Evolutionary conservation across 2,329 filamentous ascomycete genomes (phyloP), one percentile per base, ranked within the genome.

Genomic region (Rhinocladiella mackenziei): DNA sequence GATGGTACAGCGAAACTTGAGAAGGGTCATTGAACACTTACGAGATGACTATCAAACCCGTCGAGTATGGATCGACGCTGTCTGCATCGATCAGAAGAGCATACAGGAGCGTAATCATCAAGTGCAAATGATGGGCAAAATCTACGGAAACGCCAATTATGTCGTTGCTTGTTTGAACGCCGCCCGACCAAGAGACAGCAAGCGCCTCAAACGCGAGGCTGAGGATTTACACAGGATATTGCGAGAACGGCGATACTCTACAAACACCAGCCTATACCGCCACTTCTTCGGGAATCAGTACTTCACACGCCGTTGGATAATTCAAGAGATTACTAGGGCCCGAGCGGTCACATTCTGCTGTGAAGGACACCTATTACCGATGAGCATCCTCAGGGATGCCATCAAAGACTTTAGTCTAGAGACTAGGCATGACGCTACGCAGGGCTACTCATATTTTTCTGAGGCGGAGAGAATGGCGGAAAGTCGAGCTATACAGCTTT

Each of bases 61-160:
- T 18, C n/a, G 17, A 5, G 11, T 44, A 13, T 46, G 43, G 26
- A 46, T 46, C 18, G 43, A 46, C 38, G 43, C 37, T 15, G 23
- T 46, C 11, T 46, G 37, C 35, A 46, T 46, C 20, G 23, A 43
- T 28, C 40, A 43, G 15, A 17, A 2, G 15, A 29, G 30, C 33
- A 38, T 43, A 10, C 18, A 23, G 14, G 40, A 43, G 32, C 31
- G 40, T 7, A 43, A 43, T 35, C 19, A 37, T 9, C 40, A 43
- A 18, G 40, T 43, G 9, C 37, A 28, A 31, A 13, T 40, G 22
- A 40, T 30, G 37, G 17, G 22, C 8, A 25, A 4, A 28, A 38
- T 38, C 15, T 23, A 38, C 23, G 17, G 35, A 22, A 28, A 38
- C 15, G 37, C 23, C 15, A 26, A 29, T n/a, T 29, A 29, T 15